Base-by-base conservation (phyloP, 805 yeast species). In the Barnettozyma populi region DNA sequence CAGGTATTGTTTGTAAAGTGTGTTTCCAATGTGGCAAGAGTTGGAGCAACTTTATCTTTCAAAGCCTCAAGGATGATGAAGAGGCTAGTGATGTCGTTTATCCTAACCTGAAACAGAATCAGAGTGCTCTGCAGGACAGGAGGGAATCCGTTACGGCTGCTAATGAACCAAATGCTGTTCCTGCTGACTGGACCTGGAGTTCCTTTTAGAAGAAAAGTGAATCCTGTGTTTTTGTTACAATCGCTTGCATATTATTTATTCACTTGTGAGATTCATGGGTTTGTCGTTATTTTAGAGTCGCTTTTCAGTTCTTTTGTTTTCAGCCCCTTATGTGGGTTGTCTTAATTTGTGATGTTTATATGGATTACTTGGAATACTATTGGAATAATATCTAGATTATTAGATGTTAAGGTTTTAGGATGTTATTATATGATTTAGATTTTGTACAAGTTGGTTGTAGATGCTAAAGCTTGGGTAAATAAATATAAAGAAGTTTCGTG, bases 101-200 rank as follows among this genome's bases (percentile, higher is more conserved):
- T 39, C 57, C 55, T 11, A 52, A 51, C 29, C 50, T 51, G 38
- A 55, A 49, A 31, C 43, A 48, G 14, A 34, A 16, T 14, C 31
- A 32, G 5, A 35, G 27, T 23, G 20, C 27, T 34, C 21, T 43
- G 27, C n/a, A 19, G 6, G 36, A 23, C 7, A 16, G 46, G 25
- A 36, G 21, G 36, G 16, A 29, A 8, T 14, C 36, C 21, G 23
- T 13, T 23, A 16, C 46, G 10, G 36, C 18, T 18, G 32, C 19
- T 36, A 19, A 29, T 27, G 35, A 42, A 19, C 35, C 48, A 29
- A 60, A 52, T 2, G 62, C 61, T 19, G 76, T 79, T 13, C 84
- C 84, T n/a, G 83, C 82, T 36, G 81, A 79, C 56, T 79, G 84
- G 84, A 73, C 74, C 54, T 79, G 85, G 85, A 75, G 81, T 47